A percentile compares a stretch with the other conserved stretches of the same genome.
These are phyloP conservation scores for Microbotryum silenes-acaulis DNA, from an alignment of 1,284 basidiomycete species.

Conservation along the genomic window DNA sequence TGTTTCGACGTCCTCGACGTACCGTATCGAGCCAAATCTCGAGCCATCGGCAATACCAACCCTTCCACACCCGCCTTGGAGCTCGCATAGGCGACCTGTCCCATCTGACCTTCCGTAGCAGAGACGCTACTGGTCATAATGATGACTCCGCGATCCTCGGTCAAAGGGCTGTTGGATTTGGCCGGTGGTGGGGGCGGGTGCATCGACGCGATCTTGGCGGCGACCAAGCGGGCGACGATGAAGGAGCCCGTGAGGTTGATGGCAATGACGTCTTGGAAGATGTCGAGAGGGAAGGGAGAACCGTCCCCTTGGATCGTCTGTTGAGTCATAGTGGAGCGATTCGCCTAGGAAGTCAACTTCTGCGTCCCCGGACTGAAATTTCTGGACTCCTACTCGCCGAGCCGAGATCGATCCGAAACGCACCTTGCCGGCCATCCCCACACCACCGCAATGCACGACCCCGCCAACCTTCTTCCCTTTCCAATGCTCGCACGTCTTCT, in stretches of 20 bases:
- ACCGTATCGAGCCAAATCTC: slow-evolving; percentile 41
- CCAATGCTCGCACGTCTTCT: slow-evolving; percentile 31
- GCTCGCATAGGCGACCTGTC: slow-evolving; percentile 38
- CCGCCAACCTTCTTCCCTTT: slow-evolving; percentile 35
- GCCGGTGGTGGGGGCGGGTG: slow-evolving; percentile 14
- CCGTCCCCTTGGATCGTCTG: slow-evolving; percentile 37
- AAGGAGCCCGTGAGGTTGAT: slow-evolving; percentile 41
- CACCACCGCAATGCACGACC: slow-evolving; percentile 40
- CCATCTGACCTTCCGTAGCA: slow-evolving; percentile 41
- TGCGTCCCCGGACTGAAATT: background rate
- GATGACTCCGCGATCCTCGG: slow-evolving; percentile 40
- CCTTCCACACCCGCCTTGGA: slow-evolving; percentile 39
- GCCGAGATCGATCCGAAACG: background rate
- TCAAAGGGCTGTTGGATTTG: slow-evolving; percentile 12
- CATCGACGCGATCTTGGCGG: slow-evolving; percentile 35
- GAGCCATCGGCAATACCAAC: slow-evolving; percentile 40
- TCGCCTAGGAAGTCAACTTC: background rate
- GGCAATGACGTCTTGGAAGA: slow-evolving; percentile 37
- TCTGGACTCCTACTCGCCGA: no score
- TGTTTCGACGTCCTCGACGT: background rate
- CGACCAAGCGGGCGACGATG: slow-evolving; percentile 40
- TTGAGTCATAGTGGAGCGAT: no score
- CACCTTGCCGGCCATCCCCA: slow-evolving; percentile 41
- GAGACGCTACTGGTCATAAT: slow-evolving; percentile 39
- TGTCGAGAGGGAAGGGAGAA: slow-evolving; percentile 37